Conservation (phyloP, 495 filamentous ascomycete genomes). For the Melanomma pulvis-pyrius region DNA sequence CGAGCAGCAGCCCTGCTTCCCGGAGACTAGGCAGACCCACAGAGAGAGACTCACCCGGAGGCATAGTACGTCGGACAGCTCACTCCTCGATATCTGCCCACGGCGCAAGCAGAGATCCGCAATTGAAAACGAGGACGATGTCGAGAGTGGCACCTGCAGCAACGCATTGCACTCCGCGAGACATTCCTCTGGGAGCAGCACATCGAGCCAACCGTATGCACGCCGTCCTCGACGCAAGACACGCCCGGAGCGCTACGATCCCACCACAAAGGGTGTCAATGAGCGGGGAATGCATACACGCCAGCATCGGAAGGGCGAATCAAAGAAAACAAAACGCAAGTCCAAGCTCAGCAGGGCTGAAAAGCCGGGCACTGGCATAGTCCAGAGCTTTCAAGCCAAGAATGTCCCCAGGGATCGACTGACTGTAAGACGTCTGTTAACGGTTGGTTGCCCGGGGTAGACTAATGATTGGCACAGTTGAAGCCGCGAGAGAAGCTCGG, state of each 20-base stretch:
- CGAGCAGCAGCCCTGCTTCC: conserved; percentile 15
- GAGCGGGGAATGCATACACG: conserved; percentile 38
- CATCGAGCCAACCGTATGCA: conserved; percentile 37
- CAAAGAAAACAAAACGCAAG: conserved; percentile 42
- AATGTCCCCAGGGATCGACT: conserved; percentile 62
- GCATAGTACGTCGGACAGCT: conserved; percentile 43
- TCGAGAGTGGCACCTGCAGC: conserved; percentile 14
- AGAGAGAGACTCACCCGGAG: conserved; percentile 35
- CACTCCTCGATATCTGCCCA: conserved; percentile 37
- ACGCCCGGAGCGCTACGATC: conserved; percentile 50
- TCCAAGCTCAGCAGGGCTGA: conserved; percentile 43
- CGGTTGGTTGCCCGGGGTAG: conserved; percentile 28
- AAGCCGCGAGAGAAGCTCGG: conserved; percentile 58
- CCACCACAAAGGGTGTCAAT: conserved; percentile 49
- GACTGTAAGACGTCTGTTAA: conserved; percentile 52
- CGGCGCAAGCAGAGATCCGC: conserved; percentile 13
- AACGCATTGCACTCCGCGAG: conserved; percentile 6
- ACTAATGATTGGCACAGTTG: conserved; percentile 52
- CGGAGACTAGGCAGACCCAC: conserved; percentile 2
- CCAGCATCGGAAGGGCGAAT: conserved; percentile 29
- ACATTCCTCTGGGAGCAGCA: conserved; percentile 21
- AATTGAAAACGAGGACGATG: conserved; percentile 11
- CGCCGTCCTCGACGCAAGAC: conserved; percentile 42
- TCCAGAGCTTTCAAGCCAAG: conserved; percentile 64
- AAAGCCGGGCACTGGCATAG: conserved; percentile 54